A percentile compares a stretch with the other conserved stretches of the same genome.
These are phyloP conservation scores for Pichia deserticola DNA, from an alignment of 805 yeast genomes.

Conservation along the genomic window DNA sequence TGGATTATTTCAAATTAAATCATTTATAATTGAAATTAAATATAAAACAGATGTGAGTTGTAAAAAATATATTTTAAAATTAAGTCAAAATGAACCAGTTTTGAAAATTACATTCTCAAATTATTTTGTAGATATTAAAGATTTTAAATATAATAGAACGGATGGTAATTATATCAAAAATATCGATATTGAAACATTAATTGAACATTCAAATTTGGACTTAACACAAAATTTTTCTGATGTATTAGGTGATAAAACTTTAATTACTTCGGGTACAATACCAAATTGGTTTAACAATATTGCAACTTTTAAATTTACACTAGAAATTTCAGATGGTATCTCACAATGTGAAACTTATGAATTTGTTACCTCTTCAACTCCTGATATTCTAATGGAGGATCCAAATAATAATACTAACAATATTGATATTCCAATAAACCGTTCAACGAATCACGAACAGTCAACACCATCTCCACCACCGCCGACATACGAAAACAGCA, in stretches of 20 bases:
- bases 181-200: neutral
- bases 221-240: constrained; percentile 1
- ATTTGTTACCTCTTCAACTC: neutral
- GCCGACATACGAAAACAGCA: neutral
- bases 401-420: too few relatives aligned
- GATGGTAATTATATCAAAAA: neutral
- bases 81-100: neutral
- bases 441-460: too few relatives aligned
- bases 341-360: neutral
- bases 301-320: neutral
- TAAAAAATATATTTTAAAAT: neutral
- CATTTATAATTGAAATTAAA: neutral
- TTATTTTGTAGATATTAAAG: constrained; percentile 4
- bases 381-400: constrained; percentile 1
- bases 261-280: neutral
- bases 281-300: constrained; percentile 1
- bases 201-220: neutral
- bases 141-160: constrained; percentile 1
- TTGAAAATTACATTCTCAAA: neutral
- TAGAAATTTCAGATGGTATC: constrained; percentile 1
- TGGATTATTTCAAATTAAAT: constrained; percentile 3
- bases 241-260: neutral
- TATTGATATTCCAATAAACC: too few relatives aligned
- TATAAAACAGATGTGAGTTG: neutral
- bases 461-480: neutral